These are phyloP conservation scores for Lipomyces sp. DNA, from an alignment of 805 yeast genomes.

Conservation along the genomic window DNA sequence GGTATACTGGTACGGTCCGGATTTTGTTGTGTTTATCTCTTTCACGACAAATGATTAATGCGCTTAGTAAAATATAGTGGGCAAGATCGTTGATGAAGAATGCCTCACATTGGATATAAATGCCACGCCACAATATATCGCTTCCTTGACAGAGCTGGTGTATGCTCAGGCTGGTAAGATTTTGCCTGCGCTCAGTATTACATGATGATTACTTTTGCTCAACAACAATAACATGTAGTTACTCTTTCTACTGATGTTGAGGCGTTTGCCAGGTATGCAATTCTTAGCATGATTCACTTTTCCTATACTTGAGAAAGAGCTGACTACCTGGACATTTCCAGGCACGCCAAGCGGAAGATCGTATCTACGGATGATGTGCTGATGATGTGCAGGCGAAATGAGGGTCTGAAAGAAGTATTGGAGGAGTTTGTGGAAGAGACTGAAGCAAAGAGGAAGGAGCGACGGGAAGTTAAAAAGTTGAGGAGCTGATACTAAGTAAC, in stretches of 20 bases:
- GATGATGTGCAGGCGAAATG: slow-evolving; percentile 37
- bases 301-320: too few relatives aligned
- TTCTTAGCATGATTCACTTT: neutral
- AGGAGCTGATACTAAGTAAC: neutral
- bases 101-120: slow-evolving; percentile 27
- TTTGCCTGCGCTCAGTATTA: neutral
- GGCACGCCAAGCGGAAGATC: slow-evolving; percentile 36
- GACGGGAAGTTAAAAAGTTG: slow-evolving; percentile 2
- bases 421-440: slow-evolving; percentile 25
- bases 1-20: slow-evolving; percentile 29
- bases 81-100: slow-evolving; percentile 35
- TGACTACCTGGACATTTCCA: neutral
- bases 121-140: slow-evolving; percentile 37
- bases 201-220: too few relatives aligned
- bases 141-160: slow-evolving; percentile 37
- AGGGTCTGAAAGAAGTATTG: slow-evolving; percentile 31
- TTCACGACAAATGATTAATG: neutral
- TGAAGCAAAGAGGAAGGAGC: slow-evolving; percentile 7
- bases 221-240: too few relatives aligned
- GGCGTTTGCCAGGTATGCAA: slow-evolving; percentile 34
- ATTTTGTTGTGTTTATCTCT: neutral
- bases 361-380: slow-evolving; percentile 34
- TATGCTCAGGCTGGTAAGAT: slow-evolving; percentile 33
- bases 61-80: slow-evolving; percentile 22
- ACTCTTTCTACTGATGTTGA: slow-evolving; percentile 35